Percentiles rank a stretch among this genome's conserved stretches.
Evolutionary conservation across 345 rosid genomes (phyloP).

Genomic region (Eucalyptus victrix): DNA sequence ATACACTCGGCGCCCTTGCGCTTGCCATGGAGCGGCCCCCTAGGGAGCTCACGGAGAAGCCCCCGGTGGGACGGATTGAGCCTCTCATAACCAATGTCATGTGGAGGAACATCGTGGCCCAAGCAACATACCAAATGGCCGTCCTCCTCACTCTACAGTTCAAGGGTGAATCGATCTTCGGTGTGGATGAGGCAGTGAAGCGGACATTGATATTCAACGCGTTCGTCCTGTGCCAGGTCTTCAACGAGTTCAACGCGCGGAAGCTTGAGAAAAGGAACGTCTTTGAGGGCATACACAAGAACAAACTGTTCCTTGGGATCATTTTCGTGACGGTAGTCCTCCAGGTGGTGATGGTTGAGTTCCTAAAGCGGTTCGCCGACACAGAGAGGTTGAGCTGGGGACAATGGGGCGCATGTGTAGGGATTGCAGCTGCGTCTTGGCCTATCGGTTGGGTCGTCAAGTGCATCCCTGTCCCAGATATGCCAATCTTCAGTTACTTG

Average conservation of each 20-base stretch:
- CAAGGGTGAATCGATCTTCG: slow-evolving; percentile 43
- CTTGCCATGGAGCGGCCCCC: too few species aligned
- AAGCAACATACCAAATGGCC: slow-evolving; percentile 51
- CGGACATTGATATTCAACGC: slow-evolving; percentile 60
- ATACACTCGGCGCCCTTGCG: too few species aligned
- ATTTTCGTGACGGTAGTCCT: slow-evolving; percentile 34
- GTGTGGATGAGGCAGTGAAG: slow-evolving; percentile 31
- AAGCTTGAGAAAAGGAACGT: slow-evolving; percentile 68
- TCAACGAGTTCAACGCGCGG: slow-evolving; percentile 69
- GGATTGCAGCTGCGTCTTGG: slow-evolving; percentile 46
- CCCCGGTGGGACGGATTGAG: too few species aligned
- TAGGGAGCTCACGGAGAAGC: too few species aligned
- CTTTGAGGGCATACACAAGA: slow-evolving; percentile 44
- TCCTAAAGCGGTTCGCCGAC: slow-evolving; percentile 50
- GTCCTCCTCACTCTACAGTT: slow-evolving; percentile 58
- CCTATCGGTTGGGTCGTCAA: slow-evolving; percentile 61
- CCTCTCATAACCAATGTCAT: too few species aligned
- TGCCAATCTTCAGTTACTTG: slow-evolving; percentile 31
- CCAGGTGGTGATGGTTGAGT: slow-evolving; percentile 65
- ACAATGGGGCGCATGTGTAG: slow-evolving; percentile 51
- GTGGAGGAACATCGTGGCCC: slow-evolving; percentile 75
- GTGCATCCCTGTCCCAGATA: slow-evolving; percentile 45
- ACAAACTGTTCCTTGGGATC: slow-evolving; percentile 46
- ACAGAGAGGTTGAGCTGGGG: slow-evolving; percentile 54
- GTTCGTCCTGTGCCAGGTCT: slow-evolving; percentile 65